Base-by-base conservation (phyloP, 371 early-diverging fungal genomes). In the Dinochytrium kinnereticum region DNA sequence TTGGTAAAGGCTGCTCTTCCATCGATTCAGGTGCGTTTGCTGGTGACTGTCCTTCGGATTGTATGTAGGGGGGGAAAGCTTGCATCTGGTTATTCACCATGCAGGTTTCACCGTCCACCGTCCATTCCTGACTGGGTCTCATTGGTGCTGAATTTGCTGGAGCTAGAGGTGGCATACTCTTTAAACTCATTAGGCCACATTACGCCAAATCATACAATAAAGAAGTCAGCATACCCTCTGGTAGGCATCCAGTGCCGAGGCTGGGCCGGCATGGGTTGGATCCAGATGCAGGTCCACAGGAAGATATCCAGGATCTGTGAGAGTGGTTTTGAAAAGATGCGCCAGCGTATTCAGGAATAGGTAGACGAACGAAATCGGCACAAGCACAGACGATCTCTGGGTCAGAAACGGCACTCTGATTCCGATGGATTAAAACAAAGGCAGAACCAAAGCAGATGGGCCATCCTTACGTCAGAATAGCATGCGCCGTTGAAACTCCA, bases 291-390 rank as follows among this genome's bases (percentile, higher is more conserved):
- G 85, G 74, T 92, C 87, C 71, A 91, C 86, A 30, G 94, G 93
- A 70, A 95, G 84, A 64, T 91, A 90, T 38, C 96, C 96, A 2
- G 96, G 96, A 84, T 96, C 96, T 2, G 91, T 91, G 85, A 92
- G 91, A n/a, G 93, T 92, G 33, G 96, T 89, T 79, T 89, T 90
- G 57, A 93, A 83, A 91, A 95, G 92, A 5, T 92, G 90, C 1
- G 86, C 86, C 21, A 92, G 70, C 1, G 92, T 80, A 33, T 92
- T 77, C 0, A 90, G 78, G 70, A 91, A 90, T n/a, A 94, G 53
- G 59, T 91, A 94, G 1, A 79, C 90, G 79, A 93, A 94, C 21
- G 93, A 76, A 61, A 93, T 85, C 2, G 91, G 90, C 30, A 74
- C 36, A 28, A 74, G 72, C 7, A 68, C 30, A 2, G 71, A 64